phyloP scores from a whole-genome alignment of 176 grass and related monocot genomes.

The Tuctoria greenei region DNA sequence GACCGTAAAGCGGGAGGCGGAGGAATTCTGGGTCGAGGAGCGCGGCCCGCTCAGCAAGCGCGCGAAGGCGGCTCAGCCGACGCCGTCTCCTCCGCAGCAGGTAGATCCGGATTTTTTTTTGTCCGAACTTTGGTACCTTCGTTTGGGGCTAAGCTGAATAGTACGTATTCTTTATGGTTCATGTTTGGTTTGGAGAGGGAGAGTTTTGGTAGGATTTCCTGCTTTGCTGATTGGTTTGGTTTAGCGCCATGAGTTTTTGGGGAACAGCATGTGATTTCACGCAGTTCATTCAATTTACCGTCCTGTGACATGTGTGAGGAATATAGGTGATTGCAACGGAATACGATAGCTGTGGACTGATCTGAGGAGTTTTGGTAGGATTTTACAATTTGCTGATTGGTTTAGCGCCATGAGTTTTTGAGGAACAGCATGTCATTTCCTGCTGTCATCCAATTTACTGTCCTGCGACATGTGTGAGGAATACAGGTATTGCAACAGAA shows the following conservation, averaged over 20 bases:
- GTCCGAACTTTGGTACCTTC: neutral
- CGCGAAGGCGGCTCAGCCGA: constrained; percentile 15
- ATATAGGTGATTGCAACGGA: neutral
- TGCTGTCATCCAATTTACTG: neutral
- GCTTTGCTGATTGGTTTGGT: neutral
- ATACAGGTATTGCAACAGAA: neutral
- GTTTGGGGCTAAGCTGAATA: neutral
- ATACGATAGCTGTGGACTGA: neutral
- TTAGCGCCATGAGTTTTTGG: neutral
- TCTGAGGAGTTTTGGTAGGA: neutral
- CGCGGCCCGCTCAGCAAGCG: constrained; percentile 33
- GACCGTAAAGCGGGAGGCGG: constrained; percentile 45
- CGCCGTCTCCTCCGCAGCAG: constrained; percentile 24
- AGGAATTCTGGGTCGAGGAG: constrained; percentile 21
- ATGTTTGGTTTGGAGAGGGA: neutral
- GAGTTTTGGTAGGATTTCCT: neutral
- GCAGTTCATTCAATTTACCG: neutral
- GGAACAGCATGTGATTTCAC: neutral
- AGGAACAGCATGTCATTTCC: neutral
- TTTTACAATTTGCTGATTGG: neutral
- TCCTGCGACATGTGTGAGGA: neutral
- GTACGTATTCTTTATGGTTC: neutral
- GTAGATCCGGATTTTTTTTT: constrained; percentile 37
- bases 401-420: neutral
- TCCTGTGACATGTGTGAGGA: neutral